Percentiles rank a stretch among this genome's conserved stretches.
These are phyloP conservation scores for Dillenia suffruticosa DNA, from an alignment of 164 flowering plant species.

Conservation along the genomic window DNA sequence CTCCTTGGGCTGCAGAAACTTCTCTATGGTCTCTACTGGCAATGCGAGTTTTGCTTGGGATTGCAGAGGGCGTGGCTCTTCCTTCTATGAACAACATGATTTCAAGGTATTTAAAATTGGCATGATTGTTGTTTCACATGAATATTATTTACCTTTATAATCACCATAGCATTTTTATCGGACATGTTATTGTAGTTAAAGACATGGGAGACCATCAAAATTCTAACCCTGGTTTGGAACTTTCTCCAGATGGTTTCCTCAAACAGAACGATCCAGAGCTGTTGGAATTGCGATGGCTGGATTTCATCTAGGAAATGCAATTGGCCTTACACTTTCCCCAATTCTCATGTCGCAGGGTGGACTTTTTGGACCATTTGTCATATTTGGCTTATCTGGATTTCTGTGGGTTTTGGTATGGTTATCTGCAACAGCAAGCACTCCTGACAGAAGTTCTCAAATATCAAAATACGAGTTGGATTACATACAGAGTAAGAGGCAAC, in stretches of 20 bases:
- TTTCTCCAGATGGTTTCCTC: conserved; percentile 90
- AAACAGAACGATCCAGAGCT: conserved; percentile 83
- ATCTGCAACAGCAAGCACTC: conserved; percentile 77
- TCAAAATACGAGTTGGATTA: conserved; percentile 71
- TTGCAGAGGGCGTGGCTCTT: conserved; percentile 98
- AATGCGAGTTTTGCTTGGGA: conserved; percentile 68
- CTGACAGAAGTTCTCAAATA: conserved; percentile 73
- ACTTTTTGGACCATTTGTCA: conserved; percentile 91
- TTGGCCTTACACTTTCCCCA: conserved; percentile 90
- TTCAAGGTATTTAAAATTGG: conserved; percentile 47
- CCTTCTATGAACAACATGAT: conserved; percentile 99
- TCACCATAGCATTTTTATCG: background rate
- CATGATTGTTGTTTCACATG: background rate
- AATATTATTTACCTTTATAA: background rate
- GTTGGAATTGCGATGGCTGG: conserved; percentile 98
- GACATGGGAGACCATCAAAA: conserved; percentile 10
- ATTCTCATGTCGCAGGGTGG: conserved; percentile 94
- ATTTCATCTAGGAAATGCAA: conserved; percentile 82
- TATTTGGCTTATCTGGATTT: conserved; percentile 89
- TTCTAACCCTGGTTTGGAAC: conserved; percentile 11
- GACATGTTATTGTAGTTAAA: conserved; percentile 1
- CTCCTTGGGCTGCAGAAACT: no score
- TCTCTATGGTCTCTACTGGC: conserved; percentile 65
- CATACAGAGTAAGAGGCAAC: conserved; percentile 38
- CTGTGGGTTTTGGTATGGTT: conserved; percentile 97